Evolutionary conservation across 139 green algal genomes (phyloP).

Genomic region (Coccomyxa sp.): DNA sequence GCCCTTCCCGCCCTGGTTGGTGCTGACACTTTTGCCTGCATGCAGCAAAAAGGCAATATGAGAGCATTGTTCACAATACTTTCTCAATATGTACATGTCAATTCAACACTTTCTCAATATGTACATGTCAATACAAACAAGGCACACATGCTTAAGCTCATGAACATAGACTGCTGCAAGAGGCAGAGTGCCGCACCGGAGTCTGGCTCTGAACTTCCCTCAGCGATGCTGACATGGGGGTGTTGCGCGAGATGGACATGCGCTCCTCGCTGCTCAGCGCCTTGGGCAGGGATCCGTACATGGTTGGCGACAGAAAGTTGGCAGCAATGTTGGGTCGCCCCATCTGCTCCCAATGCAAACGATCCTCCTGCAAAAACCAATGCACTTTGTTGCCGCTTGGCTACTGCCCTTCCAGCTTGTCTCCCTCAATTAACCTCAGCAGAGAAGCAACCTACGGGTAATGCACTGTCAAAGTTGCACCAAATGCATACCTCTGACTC

Average conservation of each 20-base stretch:
- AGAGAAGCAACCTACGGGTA: too few species aligned
- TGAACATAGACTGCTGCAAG: too few species aligned
- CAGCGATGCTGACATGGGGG: background rate
- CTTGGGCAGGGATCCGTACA: background rate
- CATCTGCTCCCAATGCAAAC: background rate
- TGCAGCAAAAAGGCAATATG: background rate
- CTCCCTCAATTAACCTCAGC: too few species aligned
- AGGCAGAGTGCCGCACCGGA: background rate
- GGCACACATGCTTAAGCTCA: too few species aligned
- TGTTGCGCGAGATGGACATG: background rate
- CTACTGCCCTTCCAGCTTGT: too few species aligned
- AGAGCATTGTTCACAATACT: background rate
- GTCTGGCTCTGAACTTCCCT: background rate
- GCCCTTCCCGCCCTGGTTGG: conserved; percentile 46
- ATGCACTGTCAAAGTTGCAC: too few species aligned
- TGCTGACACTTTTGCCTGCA: conserved; percentile 39
- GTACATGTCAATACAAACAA: background rate
- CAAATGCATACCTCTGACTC: background rate
- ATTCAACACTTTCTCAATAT: background rate
- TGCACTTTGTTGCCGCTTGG: too few species aligned
- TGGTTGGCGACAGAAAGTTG: background rate
- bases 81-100: background rate
- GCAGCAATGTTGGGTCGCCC: background rate
- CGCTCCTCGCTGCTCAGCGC: background rate
- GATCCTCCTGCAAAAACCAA: background rate